phyloP scores from a whole-genome alignment of 495 filamentous ascomycete genomes.

The Podospora conica region DNA sequence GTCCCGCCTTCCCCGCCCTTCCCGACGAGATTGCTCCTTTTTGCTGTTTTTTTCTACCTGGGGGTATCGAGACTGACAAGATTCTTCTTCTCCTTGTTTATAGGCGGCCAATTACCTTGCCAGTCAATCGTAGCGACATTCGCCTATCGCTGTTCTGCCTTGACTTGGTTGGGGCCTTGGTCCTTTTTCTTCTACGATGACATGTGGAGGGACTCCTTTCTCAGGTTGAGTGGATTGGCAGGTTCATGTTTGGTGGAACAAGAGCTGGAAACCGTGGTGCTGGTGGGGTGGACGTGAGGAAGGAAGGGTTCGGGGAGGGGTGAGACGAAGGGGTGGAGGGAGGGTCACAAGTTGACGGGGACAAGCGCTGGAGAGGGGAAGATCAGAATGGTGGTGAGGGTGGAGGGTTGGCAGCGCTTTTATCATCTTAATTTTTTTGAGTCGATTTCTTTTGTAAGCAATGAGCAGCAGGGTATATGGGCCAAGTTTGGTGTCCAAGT shows the following conservation, averaged over 20 bases:
- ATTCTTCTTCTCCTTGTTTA: conserved; percentile 7
- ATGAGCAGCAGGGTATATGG: neutral
- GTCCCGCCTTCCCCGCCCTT: neutral
- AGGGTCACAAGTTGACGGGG: neutral
- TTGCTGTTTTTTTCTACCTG: neutral
- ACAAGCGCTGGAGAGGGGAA: neutral
- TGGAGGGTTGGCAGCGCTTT: conserved; percentile 2
- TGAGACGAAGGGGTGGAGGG: neutral
- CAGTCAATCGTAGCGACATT: conserved; percentile 33
- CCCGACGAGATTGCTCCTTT: neutral
- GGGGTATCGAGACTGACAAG: conserved; percentile 25
- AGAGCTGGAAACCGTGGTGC: neutral
- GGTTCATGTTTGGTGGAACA: neutral
- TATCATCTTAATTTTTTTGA: conserved; percentile 1
- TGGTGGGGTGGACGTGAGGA: neutral
- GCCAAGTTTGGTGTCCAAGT: neutral
- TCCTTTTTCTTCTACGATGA: no score
- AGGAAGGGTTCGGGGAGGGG: neutral
- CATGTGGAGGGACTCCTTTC: no score
- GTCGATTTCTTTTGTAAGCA: neutral
- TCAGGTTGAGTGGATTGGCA: neutral
- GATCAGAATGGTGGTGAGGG: neutral
- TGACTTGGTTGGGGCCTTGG: neutral
- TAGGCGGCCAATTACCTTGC: conserved; percentile 46
- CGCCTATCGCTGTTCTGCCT: neutral